A percentile compares a stretch with the other conserved stretches of the same genome.
These are phyloP conservation scores for Parathielavia appendiculata DNA, from an alignment of 495 filamentous ascomycete species.

Conservation along the genomic window DNA sequence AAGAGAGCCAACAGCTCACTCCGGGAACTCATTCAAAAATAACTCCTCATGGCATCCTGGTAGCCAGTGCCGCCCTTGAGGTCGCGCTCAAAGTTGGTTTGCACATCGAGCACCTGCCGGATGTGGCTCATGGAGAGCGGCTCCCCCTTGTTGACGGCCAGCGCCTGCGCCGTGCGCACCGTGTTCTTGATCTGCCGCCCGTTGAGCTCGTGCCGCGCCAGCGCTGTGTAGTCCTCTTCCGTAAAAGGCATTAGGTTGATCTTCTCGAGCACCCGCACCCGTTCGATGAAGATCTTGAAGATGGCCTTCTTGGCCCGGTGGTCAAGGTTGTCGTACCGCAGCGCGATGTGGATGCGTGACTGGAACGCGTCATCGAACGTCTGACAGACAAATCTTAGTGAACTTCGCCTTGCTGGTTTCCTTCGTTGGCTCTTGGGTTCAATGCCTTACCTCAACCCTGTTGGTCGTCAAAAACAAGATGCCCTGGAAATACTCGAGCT, in stretches of 20 bases:
- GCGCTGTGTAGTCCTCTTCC: conserved; percentile 59
- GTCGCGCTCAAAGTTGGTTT: conserved; percentile 76
- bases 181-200: conserved; percentile 97
- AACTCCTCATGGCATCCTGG: conserved; percentile 56
- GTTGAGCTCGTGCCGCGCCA: conserved; percentile 71
- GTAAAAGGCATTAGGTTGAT: conserved; percentile 58
- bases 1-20: no score
- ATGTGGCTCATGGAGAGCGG: conserved; percentile 76
- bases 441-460: conserved; percentile 45
- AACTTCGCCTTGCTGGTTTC: not conserved
- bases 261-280: conserved; percentile 60
- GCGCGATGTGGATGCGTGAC: conserved; percentile 57
- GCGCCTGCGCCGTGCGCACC: conserved; percentile 76
- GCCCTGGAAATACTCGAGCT: conserved; percentile 51
- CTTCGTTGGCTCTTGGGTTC: not conserved
- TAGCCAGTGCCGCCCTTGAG: conserved; percentile 61
- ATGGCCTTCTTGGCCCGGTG: conserved; percentile 72
- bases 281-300: conserved; percentile 78
- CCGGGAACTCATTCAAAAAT: conserved; percentile 37
- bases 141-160: conserved; percentile 71
- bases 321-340: conserved; percentile 75
- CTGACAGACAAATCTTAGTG: conserved; percentile 30
- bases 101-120: conserved; percentile 73
- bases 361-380: conserved; percentile 61
- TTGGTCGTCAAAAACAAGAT: conserved; percentile 53